Percentiles rank a stretch among this genome's conserved stretches.
Evolutionary conservation across 352 stramenopile genomes (phyloP).

Genomic region (Thraustochytrium sp.): DNA sequence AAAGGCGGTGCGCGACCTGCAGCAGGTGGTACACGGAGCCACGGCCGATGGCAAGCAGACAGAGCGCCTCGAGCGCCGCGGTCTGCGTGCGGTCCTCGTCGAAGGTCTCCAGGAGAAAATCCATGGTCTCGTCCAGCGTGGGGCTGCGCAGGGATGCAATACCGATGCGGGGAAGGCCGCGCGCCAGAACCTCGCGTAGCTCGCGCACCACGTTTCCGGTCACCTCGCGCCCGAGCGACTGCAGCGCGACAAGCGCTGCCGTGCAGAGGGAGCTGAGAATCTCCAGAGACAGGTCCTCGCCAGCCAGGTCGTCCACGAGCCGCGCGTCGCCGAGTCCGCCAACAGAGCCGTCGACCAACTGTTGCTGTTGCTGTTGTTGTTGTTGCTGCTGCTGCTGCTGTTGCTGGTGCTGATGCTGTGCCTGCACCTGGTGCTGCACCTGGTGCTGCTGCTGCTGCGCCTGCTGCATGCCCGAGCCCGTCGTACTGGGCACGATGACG

Average conservation of each 20-base stretch:
- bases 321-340: background rate
- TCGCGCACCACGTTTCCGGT: background rate
- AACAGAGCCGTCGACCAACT: background rate
- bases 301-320: background rate
- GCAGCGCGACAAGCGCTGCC: background rate
- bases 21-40: slow-evolving; percentile 14
- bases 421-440: background rate
- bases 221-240: slow-evolving; percentile 1
- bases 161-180: background rate
- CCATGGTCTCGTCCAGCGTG: slow-evolving; percentile 24
- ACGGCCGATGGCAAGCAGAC: background rate
- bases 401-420: background rate
- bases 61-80: slow-evolving; percentile 29
- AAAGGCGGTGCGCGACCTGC: background rate
- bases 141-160: background rate
- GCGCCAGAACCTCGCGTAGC: background rate
- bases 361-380: background rate
- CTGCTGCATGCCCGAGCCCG: too few species aligned
- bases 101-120: slow-evolving; percentile 17
- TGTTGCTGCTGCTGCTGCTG: background rate
- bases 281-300: slow-evolving; percentile 1
- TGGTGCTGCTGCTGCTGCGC: background rate
- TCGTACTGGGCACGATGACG: too few species aligned
- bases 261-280: slow-evolving; percentile 21
- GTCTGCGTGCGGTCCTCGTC: background rate